Evolutionary conservation across 1,284 basidiomycete genomes (phyloP), one percentile per base, ranked within the genome.

Genomic region (Moniliophthora roreri): DNA sequence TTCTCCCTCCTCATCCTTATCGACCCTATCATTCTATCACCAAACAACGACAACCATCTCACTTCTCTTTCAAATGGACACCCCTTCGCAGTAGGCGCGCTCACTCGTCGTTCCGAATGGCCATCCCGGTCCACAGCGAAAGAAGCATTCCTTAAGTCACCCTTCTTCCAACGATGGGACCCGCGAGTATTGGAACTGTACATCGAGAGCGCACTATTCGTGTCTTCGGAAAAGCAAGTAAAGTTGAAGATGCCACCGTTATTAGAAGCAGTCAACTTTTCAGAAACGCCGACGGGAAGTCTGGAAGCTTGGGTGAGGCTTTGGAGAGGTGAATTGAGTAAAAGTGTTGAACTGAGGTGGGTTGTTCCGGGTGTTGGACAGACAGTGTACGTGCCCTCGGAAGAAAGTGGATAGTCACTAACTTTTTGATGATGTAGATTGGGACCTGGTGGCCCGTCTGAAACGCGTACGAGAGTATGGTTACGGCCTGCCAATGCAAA

Each of bases 161-260:
- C 85, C 0, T 94, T 93, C 75, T 95, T 93, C 67, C 61, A 66
- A 4, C 69, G 74, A 0, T 95, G 92, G 92, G 77, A 94, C 62
- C 79, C 82, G 0, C 77, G 74, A 0, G 85, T 85, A 3, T 77
- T 96, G 32, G 71, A 80, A 10, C 58, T 77, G 3, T 95, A 93
- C 66, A 70, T 93, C 32, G 74, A 85, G 16, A 80, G 85, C 58
- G 89, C 79, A 2, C 71, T 93, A 5, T 76, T 77, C 54, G 60
- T 54, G 62, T 62, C 3, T 52, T 57, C 24, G 55, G 62, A 1
- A 21, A 11, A 10, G 4, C 28, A 40, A 2, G 75, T 83, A 8
- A 70, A 63, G 47, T 76, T 91, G 42, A 91, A 89, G 67, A 87
- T 80, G 78, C 67, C 80, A 0, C 75, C 74, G 2, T 55, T 84